Evolutionary conservation across 2,329 filamentous ascomycete species (phyloP).

Genomic region (Curvularia sp.): DNA sequence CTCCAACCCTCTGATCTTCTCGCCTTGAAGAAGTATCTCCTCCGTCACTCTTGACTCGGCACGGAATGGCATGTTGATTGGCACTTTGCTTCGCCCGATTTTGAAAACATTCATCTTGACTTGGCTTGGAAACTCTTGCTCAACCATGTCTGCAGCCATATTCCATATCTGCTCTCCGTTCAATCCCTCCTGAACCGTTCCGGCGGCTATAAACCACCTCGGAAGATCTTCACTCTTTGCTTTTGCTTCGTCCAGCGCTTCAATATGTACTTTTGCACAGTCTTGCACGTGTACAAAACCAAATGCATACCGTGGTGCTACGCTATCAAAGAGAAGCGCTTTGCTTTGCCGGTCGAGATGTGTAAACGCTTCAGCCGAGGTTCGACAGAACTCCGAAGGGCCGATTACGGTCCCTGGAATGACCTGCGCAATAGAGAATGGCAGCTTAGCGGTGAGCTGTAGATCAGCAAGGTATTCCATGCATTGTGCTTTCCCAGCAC

Average conservation of each 20-base stretch:
- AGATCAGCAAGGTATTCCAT: conserved; percentile 37
- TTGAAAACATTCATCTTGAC: conserved; percentile 29
- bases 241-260: conserved; percentile 34
- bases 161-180: conserved; percentile 33
- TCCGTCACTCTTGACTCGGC: conserved; percentile 41
- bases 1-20: conserved; percentile 28
- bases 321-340: conserved; percentile 42
- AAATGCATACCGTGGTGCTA: conserved; percentile 42
- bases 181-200: conserved; percentile 28
- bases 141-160: conserved; percentile 30
- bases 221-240: conserved; percentile 28
- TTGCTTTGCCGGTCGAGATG: conserved; percentile 44
- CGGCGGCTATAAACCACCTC: conserved; percentile 40
- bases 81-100: conserved; percentile 34
- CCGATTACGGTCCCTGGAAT: conserved; percentile 48
- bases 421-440: conserved; percentile 42
- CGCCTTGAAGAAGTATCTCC: conserved; percentile 29
- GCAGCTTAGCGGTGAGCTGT: conserved; percentile 10
- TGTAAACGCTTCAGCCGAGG: conserved; percentile 23
- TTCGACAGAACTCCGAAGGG: conserved; percentile 38
- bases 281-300: conserved; percentile 46
- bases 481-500: conserved; percentile 44
- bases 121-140: conserved; percentile 25
- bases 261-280: conserved; percentile 42
- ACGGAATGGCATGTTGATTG: conserved; percentile 43